phyloP scores from a whole-genome alignment of 2,329 filamentous ascomycete genomes.

The Coniochaeta sp. region DNA sequence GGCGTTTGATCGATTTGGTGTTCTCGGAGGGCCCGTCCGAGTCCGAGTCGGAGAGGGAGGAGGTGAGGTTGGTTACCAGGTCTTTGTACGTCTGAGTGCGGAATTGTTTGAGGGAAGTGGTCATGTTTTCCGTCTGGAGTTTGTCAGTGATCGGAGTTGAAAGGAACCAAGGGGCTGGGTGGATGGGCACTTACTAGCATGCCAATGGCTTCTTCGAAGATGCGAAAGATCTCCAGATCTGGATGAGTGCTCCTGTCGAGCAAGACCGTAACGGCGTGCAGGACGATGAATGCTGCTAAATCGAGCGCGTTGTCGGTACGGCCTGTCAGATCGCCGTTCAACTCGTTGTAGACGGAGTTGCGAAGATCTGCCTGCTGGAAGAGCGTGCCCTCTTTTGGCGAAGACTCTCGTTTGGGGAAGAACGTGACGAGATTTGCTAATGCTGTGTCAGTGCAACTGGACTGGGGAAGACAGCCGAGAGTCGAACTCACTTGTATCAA shows the following conservation, averaged over 20 bases:
- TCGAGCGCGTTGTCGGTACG: conserved; percentile 55
- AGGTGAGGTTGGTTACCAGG: conserved; percentile 16
- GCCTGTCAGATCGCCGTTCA: conserved; percentile 56
- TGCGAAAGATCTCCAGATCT: conserved; percentile 55
- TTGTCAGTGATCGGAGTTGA: conserved; percentile 4
- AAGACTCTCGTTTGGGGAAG: conserved; percentile 47
- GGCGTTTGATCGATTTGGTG: conserved; percentile 33
- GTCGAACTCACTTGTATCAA: conserved; percentile 40
- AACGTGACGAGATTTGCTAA: conserved; percentile 46
- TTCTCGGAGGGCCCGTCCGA: conserved; percentile 24
- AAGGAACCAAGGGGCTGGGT: neutral
- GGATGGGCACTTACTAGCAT: conserved; percentile 43
- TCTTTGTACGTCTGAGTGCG: conserved; percentile 47
- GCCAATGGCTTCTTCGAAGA: conserved; percentile 60
- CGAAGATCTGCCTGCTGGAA: conserved; percentile 55
- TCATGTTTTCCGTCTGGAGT: conserved; percentile 52
- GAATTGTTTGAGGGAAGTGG: conserved; percentile 53
- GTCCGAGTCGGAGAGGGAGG: conserved; percentile 25
- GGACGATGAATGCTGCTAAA: conserved; percentile 52
- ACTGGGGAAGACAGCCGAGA: neutral
- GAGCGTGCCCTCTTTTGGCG: conserved; percentile 44
- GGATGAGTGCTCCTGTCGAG: conserved; percentile 52
- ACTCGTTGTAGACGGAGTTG: conserved; percentile 57
- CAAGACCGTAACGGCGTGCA: conserved; percentile 55
- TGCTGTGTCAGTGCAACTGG: fast-evolving